Evolutionary conservation across 1,139 yeast genomes (phyloP).

Genomic region (Geotrichum australiense): DNA sequence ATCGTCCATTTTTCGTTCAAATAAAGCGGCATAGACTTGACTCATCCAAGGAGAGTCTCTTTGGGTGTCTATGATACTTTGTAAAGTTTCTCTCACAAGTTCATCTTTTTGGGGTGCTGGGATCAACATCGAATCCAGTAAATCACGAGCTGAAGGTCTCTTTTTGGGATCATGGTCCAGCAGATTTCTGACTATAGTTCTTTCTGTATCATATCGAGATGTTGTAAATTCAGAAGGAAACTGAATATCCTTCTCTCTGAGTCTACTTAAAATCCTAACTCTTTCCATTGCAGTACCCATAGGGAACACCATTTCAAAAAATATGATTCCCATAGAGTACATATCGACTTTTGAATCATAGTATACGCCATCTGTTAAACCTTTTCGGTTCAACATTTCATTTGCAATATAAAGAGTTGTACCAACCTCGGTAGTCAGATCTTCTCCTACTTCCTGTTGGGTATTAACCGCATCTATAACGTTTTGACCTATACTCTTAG

Average conservation of each 20-base stretch:
- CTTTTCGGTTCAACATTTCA: conserved; percentile 53
- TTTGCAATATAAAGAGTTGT: conserved; percentile 89
- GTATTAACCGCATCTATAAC: conserved; percentile 39
- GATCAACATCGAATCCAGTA: conserved; percentile 71
- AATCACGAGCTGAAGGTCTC: conserved; percentile 71
- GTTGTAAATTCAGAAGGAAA: conserved; percentile 62
- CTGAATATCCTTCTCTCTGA: conserved; percentile 51
- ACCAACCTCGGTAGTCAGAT: conserved; percentile 86
- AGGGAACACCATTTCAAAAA: conserved; percentile 88
- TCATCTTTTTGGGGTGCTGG: conserved; percentile 90
- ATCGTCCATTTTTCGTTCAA: conserved; percentile 72
- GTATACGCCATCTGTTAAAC: conserved; percentile 22
- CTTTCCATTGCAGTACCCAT: conserved; percentile 91
- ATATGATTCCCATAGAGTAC: conserved; percentile 89
- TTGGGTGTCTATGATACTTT: conserved; percentile 60
- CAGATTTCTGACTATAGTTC: conserved; percentile 55
- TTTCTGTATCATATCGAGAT: conserved; percentile 49
- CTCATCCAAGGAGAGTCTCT: conserved; percentile 93
- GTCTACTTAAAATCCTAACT: conserved; percentile 55
- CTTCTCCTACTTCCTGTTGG: conserved; percentile 41
- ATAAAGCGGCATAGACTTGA: conserved; percentile 79
- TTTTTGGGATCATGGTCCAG: conserved; percentile 70
- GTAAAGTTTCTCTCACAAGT: conserved; percentile 78
- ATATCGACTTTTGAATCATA: conserved; percentile 92
- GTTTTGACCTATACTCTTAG: conserved; percentile 50